A percentile compares a stretch with the other conserved stretches of the same genome.
These are phyloP conservation scores for Benincasa hispida DNA, from an alignment of 306 rosid genomes.

Conservation along the genomic window DNA sequence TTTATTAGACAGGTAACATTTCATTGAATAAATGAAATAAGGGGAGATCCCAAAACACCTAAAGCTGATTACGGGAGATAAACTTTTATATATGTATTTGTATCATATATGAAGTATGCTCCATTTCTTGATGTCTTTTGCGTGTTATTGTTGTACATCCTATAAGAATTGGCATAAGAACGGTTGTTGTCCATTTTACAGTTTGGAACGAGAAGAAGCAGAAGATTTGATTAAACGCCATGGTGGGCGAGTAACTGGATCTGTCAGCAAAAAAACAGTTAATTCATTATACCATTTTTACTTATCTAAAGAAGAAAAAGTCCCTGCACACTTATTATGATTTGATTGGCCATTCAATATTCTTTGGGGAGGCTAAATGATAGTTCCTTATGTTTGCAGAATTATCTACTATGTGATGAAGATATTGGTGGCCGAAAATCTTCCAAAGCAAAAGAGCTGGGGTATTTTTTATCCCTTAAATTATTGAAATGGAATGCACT, in stretches of 20 bases:
- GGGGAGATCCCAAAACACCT: too few relatives aligned
- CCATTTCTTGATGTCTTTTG: neutral
- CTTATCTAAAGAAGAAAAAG: neutral
- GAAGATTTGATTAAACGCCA: slow-evolving; percentile 94
- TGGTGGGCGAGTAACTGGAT: slow-evolving; percentile 90
- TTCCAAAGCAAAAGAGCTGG: slow-evolving; percentile 82
- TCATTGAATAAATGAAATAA: too few relatives aligned
- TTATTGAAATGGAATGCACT: slow-evolving; percentile 7
- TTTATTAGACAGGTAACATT: too few relatives aligned
- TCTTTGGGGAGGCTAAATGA: slow-evolving; percentile 5
- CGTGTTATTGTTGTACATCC: slow-evolving; percentile 2
- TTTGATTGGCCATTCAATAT: neutral
- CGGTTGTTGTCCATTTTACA: slow-evolving; percentile 16
- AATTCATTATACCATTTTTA: slow-evolving; percentile 1
- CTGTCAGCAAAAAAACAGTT: slow-evolving; percentile 94
- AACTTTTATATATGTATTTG: neutral
- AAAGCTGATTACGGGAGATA: too few relatives aligned
- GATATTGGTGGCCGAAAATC: slow-evolving; percentile 94
- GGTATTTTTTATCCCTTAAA: slow-evolving; percentile 37
- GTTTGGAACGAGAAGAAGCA: slow-evolving; percentile 97
- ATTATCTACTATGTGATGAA: slow-evolving; percentile 83
- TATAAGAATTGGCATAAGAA: slow-evolving; percentile 10
- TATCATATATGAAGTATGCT: neutral
- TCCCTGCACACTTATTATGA: neutral
- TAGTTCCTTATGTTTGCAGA: slow-evolving; percentile 46